These are phyloP conservation scores for Urtica urens DNA, from an alignment of 306 rosid species.

Conservation along the genomic window DNA sequence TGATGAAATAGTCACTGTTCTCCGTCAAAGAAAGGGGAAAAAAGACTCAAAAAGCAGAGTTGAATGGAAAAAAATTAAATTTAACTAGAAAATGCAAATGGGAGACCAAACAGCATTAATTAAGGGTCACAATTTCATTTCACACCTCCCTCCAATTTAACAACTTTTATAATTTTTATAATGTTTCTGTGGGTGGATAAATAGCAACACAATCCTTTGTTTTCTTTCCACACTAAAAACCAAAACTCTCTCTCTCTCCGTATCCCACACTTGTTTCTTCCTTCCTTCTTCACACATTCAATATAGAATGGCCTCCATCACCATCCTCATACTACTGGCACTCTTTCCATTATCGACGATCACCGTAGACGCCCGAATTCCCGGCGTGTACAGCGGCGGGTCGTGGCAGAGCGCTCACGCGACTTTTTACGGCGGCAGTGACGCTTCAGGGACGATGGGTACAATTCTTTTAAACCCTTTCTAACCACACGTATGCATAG, in stretches of 20 bases:
- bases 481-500: background rate
- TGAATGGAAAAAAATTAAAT: background rate
- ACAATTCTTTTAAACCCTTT: background rate
- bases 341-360: too few relatives aligned
- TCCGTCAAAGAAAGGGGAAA: background rate
- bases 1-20: too few relatives aligned
- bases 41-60: background rate
- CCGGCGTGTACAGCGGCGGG: conserved; percentile 61
- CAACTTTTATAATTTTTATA: background rate
- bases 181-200: conserved; percentile 18
- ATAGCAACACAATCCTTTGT: conserved; percentile 25
- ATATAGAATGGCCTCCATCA: conserved; percentile 23
- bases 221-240: conserved; percentile 4
- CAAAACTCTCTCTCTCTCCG: background rate
- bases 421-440: conserved; percentile 95
- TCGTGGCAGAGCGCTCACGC: conserved; percentile 84
- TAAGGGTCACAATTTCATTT: conserved; percentile 21
- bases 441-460: conserved; percentile 99
- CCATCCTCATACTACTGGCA: conserved; percentile 11
- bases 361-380: conserved; percentile 76
- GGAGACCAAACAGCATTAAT: conserved; percentile 21
- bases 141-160: conserved; percentile 3
- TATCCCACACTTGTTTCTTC: background rate
- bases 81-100: background rate
- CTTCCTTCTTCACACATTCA: background rate